phyloP scores from a whole-genome alignment of 2,329 filamentous ascomycete genomes.

The Pyrenophora graminea region DNA sequence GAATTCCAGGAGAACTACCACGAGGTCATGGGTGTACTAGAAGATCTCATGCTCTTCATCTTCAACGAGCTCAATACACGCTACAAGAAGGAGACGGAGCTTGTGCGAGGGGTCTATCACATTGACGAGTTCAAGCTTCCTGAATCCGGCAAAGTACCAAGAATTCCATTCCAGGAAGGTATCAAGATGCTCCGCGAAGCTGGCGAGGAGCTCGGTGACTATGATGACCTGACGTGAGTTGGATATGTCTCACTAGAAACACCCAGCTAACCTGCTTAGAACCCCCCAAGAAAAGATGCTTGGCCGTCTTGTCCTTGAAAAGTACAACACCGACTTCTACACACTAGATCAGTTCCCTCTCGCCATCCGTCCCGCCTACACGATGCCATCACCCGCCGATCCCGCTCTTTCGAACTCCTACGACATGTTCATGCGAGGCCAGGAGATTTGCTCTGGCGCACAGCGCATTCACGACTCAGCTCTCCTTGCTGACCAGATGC shows the following conservation, averaged over 20 bases:
- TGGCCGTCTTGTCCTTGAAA: constrained; percentile 80
- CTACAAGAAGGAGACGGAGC: constrained; percentile 72
- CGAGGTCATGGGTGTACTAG: constrained; percentile 73
- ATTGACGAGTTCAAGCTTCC: constrained; percentile 78
- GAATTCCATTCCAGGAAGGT: constrained; percentile 76
- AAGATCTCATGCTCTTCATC: constrained; percentile 76
- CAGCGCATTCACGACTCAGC: constrained; percentile 68
- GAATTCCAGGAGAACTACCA: constrained; percentile 79
- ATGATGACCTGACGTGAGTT: constrained; percentile 70
- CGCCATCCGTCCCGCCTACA: constrained; percentile 86
- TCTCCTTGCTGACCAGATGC: constrained; percentile 63
- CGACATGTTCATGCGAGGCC: constrained; percentile 73
- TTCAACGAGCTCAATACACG: constrained; percentile 72
- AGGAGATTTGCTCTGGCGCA: constrained; percentile 70
- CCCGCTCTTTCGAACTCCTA: constrained; percentile 63
- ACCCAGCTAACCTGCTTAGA: constrained; percentile 30
- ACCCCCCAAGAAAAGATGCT: constrained; percentile 88
- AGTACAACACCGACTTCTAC: constrained; percentile 95
- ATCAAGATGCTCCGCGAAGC: constrained; percentile 77
- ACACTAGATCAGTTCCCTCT: constrained; percentile 96
- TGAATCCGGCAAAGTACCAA: constrained; percentile 72
- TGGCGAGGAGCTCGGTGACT: constrained; percentile 74
- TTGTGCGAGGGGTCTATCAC: constrained; percentile 72
- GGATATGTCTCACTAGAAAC: not conserved
- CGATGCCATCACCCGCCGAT: constrained; percentile 66